Evolutionary conservation across 768 basidiomycete species (phyloP), one percentile per base, ranked within the genome.

Genomic region (Chalciporus sphaerocephalus): DNA sequence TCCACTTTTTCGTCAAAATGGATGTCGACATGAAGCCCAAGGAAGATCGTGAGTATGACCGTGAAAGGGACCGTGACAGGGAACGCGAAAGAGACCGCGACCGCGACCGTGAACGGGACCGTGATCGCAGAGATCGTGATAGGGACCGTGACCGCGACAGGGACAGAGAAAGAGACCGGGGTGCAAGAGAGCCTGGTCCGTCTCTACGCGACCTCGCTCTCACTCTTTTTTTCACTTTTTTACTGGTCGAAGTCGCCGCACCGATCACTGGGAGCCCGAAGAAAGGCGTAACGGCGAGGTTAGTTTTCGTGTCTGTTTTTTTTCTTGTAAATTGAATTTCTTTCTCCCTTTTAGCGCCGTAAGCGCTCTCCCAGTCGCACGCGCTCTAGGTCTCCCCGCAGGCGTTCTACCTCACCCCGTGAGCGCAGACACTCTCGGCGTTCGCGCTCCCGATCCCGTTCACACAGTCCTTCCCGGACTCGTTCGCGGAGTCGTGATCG

Each of bases 211-310:
- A 13, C 17, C 23, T 42, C 42, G 22, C 46, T 44, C 44, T 22
- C 23, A 8, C 24, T 5, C 13, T 1, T 24, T 4, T 10, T 30
- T 50, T 18, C 30, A 37, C 20, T 13, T 37, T 45, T 51, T 47
- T 28, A 47, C 66, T 75, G 77, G 56, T 70, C 76, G 61, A 65
- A 74, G 71, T 30, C 61, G 73, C 36, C 68, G 71, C 27, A 67
- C 68, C 40, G 88, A 92, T 66, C 87, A 91, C 55, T 91, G 87
- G 87, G 89, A 91, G 55, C 87, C 88, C 0, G 87, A 80, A n/a
- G 75, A 85, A 24, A 75, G 82, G 61, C 81, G 88, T 23, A 81
- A 78, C 46, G 80, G 75, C 40, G 87, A 87, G 41, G 89, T 88
- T 56, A 61, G 82, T 67, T 22, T 36, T 30, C 22, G 2, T 38